These are phyloP conservation scores for Fusarium subtropicale DNA, from an alignment of 2,329 filamentous ascomycete genomes.

Conservation along the genomic window DNA sequence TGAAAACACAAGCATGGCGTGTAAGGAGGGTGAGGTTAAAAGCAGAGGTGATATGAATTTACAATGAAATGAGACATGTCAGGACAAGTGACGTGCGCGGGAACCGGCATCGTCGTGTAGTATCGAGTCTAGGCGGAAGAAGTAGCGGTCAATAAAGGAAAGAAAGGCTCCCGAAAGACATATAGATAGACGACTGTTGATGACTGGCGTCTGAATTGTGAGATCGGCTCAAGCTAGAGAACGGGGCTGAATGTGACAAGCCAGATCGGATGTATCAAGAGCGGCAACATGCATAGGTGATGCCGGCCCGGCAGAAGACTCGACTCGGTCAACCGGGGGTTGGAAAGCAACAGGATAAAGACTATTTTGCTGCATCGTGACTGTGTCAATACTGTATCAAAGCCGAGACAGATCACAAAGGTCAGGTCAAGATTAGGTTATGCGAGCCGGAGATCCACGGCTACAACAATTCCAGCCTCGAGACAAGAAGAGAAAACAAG, in stretches of 20 bases:
- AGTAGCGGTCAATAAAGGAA: slow-evolving; percentile 37
- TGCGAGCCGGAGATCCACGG: slow-evolving; percentile 15
- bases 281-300: slow-evolving; percentile 9
- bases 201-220: slow-evolving; percentile 6
- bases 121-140: slow-evolving; percentile 10
- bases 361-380: slow-evolving; percentile 10
- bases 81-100: slow-evolving; percentile 25
- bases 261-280: neutral
- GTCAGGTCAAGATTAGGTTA: slow-evolving; percentile 1
- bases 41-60: slow-evolving; percentile 35
- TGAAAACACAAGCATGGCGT: slow-evolving; percentile 16
- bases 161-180: slow-evolving; percentile 15
- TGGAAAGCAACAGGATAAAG: neutral
- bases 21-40: slow-evolving; percentile 33
- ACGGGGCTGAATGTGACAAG: slow-evolving; percentile 18
- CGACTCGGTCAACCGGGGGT: neutral
- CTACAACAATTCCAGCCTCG: slow-evolving; percentile 7
- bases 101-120: slow-evolving; percentile 24
- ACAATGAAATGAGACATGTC: slow-evolving; percentile 38
- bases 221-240: slow-evolving; percentile 13
- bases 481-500: neutral
- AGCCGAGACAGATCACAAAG: neutral
- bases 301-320: slow-evolving; percentile 4
- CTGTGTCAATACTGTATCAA: neutral
- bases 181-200: neutral